These are phyloP conservation scores for Ramaria sp. DNA, from an alignment of 768 basidiomycete genomes.

Conservation along the genomic window DNA sequence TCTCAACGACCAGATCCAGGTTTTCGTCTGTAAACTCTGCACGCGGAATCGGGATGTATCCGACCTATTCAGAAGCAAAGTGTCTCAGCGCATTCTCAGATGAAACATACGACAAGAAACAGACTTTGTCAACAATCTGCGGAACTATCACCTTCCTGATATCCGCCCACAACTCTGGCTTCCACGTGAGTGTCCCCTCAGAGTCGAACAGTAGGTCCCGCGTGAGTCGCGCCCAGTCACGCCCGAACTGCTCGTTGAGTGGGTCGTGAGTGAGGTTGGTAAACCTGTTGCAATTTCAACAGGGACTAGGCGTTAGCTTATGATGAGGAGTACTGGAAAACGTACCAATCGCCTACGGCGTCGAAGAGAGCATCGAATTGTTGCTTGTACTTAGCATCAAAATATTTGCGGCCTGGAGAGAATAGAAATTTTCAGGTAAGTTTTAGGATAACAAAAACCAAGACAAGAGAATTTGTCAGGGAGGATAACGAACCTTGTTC, in stretches of 20 bases:
- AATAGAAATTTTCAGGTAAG: too few relatives aligned
- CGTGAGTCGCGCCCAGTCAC: slow-evolving; percentile 74
- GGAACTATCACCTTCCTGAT: slow-evolving; percentile 78
- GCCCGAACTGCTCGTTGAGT: slow-evolving; percentile 67
- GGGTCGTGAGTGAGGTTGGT: slow-evolving; percentile 77
- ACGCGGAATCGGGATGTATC: slow-evolving; percentile 83
- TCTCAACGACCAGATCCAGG: slow-evolving; percentile 88
- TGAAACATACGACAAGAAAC: slow-evolving; percentile 13
- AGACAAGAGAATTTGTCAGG: neutral
- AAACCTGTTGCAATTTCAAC: slow-evolving; percentile 28
- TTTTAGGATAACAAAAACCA: neutral
- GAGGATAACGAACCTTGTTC: slow-evolving; percentile 27
- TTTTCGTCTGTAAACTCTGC: slow-evolving; percentile 86
- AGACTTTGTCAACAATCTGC: slow-evolving; percentile 58
- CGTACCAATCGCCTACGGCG: slow-evolving; percentile 50
- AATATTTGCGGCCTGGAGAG: slow-evolving; percentile 55
- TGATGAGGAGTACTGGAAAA: neutral
- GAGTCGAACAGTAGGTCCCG: slow-evolving; percentile 73
- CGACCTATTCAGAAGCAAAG: slow-evolving; percentile 31
- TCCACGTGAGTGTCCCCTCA: slow-evolving; percentile 81
- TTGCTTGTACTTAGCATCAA: slow-evolving; percentile 56
- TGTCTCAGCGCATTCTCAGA: neutral
- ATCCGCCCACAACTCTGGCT: slow-evolving; percentile 82
- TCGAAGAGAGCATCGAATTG: slow-evolving; percentile 79
- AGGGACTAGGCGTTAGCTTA: neutral